Percentiles rank a stretch among this genome's conserved stretches.
Conservation (phyloP, 176 grass and related monocot genomes). For the Juncus inflexus region DNA sequence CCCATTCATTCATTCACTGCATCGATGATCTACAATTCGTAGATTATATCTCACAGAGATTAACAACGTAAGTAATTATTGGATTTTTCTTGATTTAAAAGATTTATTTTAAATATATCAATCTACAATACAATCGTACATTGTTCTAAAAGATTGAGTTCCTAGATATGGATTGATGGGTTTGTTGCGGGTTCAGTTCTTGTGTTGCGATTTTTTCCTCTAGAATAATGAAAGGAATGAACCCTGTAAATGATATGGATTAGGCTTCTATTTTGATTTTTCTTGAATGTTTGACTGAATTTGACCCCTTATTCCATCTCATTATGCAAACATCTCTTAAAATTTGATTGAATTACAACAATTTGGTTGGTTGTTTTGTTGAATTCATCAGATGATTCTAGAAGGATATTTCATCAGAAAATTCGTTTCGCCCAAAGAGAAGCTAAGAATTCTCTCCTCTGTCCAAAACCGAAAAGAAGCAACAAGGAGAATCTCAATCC, state of each 20-base stretch:
- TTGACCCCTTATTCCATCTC: too few species aligned
- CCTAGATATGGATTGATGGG: too few species aligned
- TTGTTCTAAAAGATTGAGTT: too few species aligned
- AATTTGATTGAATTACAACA: neutral
- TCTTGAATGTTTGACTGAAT: neutral
- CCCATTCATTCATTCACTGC: conserved; percentile 1
- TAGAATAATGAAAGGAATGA: neutral
- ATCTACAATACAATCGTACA: too few species aligned
- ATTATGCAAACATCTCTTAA: too few species aligned
- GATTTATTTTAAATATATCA: too few species aligned
- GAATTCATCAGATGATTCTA: conserved; percentile 10
- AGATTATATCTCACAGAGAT: too few species aligned
- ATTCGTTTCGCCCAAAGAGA: conserved; percentile 29
- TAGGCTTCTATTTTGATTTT: neutral
- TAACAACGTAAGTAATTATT: too few species aligned
- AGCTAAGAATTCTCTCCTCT: neutral
- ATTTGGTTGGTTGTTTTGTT: too few species aligned
- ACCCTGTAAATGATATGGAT: neutral
- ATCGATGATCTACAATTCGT: neutral
- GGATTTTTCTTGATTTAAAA: too few species aligned
- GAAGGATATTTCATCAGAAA: conserved; percentile 51
- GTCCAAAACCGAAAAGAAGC: neutral
- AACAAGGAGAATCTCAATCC: conserved; percentile 17
- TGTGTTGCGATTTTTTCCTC: too few species aligned
- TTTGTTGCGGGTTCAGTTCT: too few species aligned